Conservation (phyloP, 2,329 filamentous ascomycete genomes). For the Trichoderma sp. region DNA sequence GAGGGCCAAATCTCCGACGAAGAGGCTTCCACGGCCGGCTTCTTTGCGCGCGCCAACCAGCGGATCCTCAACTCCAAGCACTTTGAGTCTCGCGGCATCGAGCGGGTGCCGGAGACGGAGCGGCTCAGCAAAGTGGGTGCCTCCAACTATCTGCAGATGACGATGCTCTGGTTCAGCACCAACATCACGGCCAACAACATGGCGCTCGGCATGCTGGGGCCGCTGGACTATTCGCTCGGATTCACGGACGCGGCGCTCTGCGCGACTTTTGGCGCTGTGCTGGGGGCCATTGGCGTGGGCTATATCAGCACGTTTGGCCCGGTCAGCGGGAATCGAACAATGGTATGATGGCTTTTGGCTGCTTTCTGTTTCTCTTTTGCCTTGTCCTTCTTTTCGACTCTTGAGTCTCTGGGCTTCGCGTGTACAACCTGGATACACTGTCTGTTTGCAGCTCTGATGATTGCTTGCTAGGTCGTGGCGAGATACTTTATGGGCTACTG, state of each 20-base stretch:
- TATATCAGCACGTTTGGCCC: conserved; percentile 80
- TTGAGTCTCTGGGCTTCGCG: too few species aligned
- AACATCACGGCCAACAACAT: conserved; percentile 49
- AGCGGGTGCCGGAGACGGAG: conserved; percentile 42
- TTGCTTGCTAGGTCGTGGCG: conserved; percentile 54
- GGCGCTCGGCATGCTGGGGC: conserved; percentile 70
- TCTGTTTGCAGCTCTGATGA: background rate
- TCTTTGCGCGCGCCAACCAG: conserved; percentile 28
- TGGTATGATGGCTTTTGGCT: conserved; percentile 47
- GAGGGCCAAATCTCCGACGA: background rate
- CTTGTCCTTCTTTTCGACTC: background rate
- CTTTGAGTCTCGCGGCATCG: conserved; percentile 45
- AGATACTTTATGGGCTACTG: conserved; percentile 75
- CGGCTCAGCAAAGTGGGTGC: conserved; percentile 37
- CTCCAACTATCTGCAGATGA: conserved; percentile 42
- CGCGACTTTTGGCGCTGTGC: conserved; percentile 73
- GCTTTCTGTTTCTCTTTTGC: background rate
- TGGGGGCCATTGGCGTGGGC: conserved; percentile 71
- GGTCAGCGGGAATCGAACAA: conserved; percentile 72
- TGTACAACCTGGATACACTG: background rate
- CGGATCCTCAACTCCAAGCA: conserved; percentile 39
- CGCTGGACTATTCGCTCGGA: conserved; percentile 68
- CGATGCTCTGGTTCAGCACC: conserved; percentile 48
- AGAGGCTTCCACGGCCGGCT: background rate
- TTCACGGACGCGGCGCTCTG: conserved; percentile 72